Evolutionary conservation across 2,329 filamentous ascomycete species (phyloP).

Genomic region (Alternaria ventricosa): DNA sequence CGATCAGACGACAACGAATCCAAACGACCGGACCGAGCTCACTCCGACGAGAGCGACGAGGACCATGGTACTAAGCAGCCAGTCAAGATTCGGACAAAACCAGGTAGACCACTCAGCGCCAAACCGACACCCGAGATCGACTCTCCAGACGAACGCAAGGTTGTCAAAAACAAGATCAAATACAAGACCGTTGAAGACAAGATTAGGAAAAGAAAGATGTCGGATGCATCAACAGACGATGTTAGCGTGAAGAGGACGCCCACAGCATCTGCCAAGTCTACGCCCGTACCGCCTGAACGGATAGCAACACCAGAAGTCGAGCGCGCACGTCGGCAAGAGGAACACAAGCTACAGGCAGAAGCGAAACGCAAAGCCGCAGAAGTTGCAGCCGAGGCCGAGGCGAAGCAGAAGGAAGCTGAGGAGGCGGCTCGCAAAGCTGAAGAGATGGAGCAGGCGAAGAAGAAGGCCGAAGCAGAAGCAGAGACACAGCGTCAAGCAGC

Average conservation of each 20-base stretch:
- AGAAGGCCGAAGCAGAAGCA: conserved; percentile 39
- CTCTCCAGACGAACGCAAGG: conserved; percentile 44
- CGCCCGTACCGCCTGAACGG: conserved; percentile 44
- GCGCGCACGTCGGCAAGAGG: conserved; percentile 45
- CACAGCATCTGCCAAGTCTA: conserved; percentile 43
- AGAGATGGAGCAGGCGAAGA: conserved; percentile 38
- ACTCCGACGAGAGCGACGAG: conserved; percentile 42
- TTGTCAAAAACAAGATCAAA: conserved; percentile 41
- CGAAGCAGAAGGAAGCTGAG: conserved; percentile 35
- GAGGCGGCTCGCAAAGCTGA: conserved; percentile 37
- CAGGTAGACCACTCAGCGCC: conserved; percentile 30
- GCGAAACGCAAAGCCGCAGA: conserved; percentile 32
- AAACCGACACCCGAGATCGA: conserved; percentile 45
- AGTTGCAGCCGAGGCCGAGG: conserved; percentile 32
- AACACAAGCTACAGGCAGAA: conserved; percentile 38
- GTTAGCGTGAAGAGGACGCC: conserved; percentile 41
- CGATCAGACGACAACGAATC: conserved; percentile 41
- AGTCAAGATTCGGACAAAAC: conserved; percentile 36
- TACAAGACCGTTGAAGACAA: conserved; percentile 43
- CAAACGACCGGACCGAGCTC: conserved; percentile 30
- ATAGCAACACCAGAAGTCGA: conserved; percentile 41
- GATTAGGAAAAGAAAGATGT: conserved; percentile 39
- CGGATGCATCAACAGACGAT: conserved; percentile 42
- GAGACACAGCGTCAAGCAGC: conserved; percentile 38
- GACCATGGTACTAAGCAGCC: conserved; percentile 31